Conservation (phyloP, 2,329 filamentous ascomycete genomes). For the Penicillium hordei region DNA sequence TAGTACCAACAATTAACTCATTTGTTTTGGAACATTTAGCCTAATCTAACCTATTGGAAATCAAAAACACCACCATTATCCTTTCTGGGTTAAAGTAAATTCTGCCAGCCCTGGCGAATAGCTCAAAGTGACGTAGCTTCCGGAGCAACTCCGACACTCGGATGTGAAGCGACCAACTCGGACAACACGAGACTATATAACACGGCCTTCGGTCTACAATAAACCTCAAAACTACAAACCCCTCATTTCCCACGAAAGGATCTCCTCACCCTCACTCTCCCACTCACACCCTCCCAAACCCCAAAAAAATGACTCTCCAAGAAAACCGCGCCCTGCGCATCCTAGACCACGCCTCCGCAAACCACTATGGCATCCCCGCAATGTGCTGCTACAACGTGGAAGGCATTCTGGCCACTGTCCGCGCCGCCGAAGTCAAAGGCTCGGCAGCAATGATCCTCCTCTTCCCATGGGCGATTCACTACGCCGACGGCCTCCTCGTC, state of each 20-base stretch:
- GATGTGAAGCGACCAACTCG: constrained; percentile 1
- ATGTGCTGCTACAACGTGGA: constrained; percentile 71
- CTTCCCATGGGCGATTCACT: constrained; percentile 72
- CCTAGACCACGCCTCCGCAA: constrained; percentile 55
- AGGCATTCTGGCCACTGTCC: constrained; percentile 66
- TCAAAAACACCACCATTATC: neutral
- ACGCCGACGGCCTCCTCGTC: constrained; percentile 59
- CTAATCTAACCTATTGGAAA: neutral
- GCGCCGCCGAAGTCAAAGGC: constrained; percentile 65
- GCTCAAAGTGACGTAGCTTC: constrained; percentile 3
- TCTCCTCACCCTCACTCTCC: neutral
- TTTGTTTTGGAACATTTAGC: neutral
- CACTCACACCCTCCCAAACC: constrained; percentile 30
- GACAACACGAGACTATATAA: constrained; percentile 4
- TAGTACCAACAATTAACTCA: neutral
- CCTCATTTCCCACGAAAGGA: neutral
- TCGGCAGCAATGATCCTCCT: constrained; percentile 71
- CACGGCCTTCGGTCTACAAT: neutral
- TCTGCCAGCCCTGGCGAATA: neutral
- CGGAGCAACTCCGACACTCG: constrained; percentile 10
- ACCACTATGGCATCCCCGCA: constrained; percentile 60
- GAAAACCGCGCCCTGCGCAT: constrained; percentile 57
- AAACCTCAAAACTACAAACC: neutral
- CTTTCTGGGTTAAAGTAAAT: neutral
- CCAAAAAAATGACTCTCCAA: constrained; percentile 40